Evolutionary conservation across 768 basidiomycete species (phyloP).

Genomic region (Suillus tomentosus): DNA sequence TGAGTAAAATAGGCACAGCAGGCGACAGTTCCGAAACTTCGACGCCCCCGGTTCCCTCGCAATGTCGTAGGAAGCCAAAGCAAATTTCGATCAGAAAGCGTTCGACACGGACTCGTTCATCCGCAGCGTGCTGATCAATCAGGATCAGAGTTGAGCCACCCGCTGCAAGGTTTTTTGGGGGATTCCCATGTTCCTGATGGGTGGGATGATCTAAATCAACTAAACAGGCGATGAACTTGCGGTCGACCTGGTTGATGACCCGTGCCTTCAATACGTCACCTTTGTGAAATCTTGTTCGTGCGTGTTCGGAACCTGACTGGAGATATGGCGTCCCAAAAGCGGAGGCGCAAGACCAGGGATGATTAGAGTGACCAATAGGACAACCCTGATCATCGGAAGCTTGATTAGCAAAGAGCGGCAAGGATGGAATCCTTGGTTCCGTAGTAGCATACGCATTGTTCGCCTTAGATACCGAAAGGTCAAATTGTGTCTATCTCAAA

Average conservation of each 20-base stretch:
- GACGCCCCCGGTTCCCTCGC: constrained; percentile 38
- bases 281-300: constrained; percentile 46
- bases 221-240: constrained; percentile 85
- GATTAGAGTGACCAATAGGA: constrained; percentile 2
- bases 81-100: constrained; percentile 75
- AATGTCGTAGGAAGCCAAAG: constrained; percentile 55
- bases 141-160: constrained; percentile 56
- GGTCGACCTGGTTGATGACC: constrained; percentile 84
- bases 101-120: constrained; percentile 93
- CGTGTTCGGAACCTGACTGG: constrained; percentile 16
- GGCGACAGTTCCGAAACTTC: constrained; percentile 49
- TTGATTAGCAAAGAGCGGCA: constrained; percentile 20
- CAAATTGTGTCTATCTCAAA: constrained; percentile 14
- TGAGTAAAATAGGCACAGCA: constrained; percentile 63
- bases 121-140: constrained; percentile 98
- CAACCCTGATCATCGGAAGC: constrained; percentile 16
- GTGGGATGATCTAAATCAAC: constrained; percentile 35
- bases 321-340: constrained; percentile 15
- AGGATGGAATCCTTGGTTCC: constrained; percentile 49
- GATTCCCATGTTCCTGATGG: constrained; percentile 18
- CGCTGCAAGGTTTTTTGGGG: constrained; percentile 20
- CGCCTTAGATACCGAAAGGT: constrained; percentile 38
- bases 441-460: constrained; percentile 56
- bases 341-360: constrained; percentile 20
- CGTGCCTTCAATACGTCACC: constrained; percentile 55